These are phyloP conservation scores for Cicer judaicum DNA, from an alignment of 306 rosid species.

Conservation along the genomic window DNA sequence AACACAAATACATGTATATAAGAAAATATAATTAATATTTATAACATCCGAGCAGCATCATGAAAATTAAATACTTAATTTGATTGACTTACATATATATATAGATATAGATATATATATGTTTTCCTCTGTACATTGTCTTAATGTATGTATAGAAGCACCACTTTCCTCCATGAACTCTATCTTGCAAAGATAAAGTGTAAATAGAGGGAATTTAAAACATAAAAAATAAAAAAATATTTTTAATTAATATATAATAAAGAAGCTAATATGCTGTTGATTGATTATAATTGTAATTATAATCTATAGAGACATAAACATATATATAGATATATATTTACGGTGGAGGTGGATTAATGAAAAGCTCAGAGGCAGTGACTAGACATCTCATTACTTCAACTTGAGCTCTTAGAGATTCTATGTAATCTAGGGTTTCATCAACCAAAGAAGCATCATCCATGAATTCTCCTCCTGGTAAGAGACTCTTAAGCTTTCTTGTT, in stretches of 20 bases:
- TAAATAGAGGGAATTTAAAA: conserved; percentile 15
- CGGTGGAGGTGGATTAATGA: conserved; percentile 44
- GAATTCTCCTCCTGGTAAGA: conserved; percentile 80
- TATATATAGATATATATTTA: conserved; percentile 28
- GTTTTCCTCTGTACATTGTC: conserved; percentile 55
- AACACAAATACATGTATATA: neutral
- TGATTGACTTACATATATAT: conserved; percentile 47
- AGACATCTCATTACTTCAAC: conserved; percentile 81
- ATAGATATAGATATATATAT: too few relatives aligned
- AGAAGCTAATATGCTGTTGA: conserved; percentile 22
- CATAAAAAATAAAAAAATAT: conserved; percentile 1
- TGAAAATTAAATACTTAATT: conserved; percentile 39
- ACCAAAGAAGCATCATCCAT: conserved; percentile 70
- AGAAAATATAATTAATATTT: conserved; percentile 17
- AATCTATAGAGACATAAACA: neutral
- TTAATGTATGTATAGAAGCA: conserved; percentile 40
- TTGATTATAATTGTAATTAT: conserved; percentile 7
- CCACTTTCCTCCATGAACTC: conserved; percentile 48
- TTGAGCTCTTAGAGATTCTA: conserved; percentile 68
- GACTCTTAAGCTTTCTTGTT: conserved; percentile 57
- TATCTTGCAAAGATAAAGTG: conserved; percentile 46
- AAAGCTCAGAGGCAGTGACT: conserved; percentile 51
- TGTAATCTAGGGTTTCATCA: conserved; percentile 89
- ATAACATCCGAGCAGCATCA: conserved; percentile 8
- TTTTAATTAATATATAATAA: neutral